Conservation (phyloP, 1,139 yeast genomes). For the Chernovozyma aurita region DNA sequence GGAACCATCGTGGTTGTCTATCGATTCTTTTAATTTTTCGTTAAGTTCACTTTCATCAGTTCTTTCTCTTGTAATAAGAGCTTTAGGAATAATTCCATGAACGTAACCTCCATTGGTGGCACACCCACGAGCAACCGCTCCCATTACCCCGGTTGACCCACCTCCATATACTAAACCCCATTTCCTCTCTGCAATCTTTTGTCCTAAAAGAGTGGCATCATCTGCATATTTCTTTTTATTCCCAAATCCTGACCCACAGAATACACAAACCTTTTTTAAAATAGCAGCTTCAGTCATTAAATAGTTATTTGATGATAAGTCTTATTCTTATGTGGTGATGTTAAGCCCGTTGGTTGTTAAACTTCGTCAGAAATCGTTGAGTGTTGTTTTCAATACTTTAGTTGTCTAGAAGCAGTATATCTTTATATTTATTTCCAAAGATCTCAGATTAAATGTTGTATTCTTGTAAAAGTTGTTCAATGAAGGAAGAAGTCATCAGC, state of each 20-base stretch:
- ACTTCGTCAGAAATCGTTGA: too few species aligned
- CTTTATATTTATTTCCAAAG: too few species aligned
- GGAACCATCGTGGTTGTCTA: slow-evolving; percentile 51
- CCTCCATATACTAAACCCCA: slow-evolving; percentile 91
- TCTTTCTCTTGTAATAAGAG: slow-evolving; percentile 73
- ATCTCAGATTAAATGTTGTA: too few species aligned
- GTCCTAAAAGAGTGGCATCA: slow-evolving; percentile 58
- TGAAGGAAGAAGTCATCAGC: too few species aligned
- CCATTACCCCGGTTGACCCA: slow-evolving; percentile 87
- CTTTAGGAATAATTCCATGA: slow-evolving; percentile 83
- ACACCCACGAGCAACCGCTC: slow-evolving; percentile 72
- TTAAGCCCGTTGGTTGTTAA: too few species aligned
- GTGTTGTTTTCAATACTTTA: too few species aligned
- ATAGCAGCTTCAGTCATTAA: slow-evolving; percentile 15
- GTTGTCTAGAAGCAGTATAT: too few species aligned
- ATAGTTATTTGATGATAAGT: background rate
- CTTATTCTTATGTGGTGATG: too few species aligned
- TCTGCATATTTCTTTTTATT: slow-evolving; percentile 45
- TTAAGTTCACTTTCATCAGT: slow-evolving; percentile 41
- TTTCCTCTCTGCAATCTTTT: slow-evolving; percentile 48
- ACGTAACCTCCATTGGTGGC: slow-evolving; percentile 68
- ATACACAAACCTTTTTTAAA: slow-evolving; percentile 63
- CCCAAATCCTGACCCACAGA: slow-evolving; percentile 84
- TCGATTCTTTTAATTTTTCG: slow-evolving; percentile 39
- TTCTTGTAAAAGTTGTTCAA: too few species aligned